Base-by-base conservation (phyloP, 257 asterid species). In the Lavandula angustifolia region DNA sequence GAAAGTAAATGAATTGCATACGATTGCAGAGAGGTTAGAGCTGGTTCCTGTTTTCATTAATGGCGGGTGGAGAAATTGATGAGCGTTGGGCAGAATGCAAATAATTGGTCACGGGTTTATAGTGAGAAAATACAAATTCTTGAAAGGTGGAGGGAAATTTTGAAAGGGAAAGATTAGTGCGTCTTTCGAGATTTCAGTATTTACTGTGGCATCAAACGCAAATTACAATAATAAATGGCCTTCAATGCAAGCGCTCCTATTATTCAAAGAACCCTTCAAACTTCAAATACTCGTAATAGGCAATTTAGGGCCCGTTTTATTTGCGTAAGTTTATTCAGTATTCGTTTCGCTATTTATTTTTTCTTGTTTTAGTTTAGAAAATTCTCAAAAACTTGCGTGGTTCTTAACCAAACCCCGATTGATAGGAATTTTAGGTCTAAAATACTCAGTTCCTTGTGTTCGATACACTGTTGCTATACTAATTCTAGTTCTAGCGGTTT, bases 51-150 rank as follows among this genome's bases (percentile, higher is more conserved):
- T 17, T 55, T 64, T 68, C 78, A 81, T 78, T 70, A 73, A 56
- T 75, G 65, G 73, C 53, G 63, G 73, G 74, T 49, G 69, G 76
- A 71, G 75, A 68, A 73, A 67, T 58, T 17, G 67, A 37, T 50
- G 73, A 60, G 67, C 7, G 77, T 73, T 73, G 69, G 84, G 81
- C 73, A 51, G 47, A 18, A 50, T 47, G 54, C 46, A 48, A 48
- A 64, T 61, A 42, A 46, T 54, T 50, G 69, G 46, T 78, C 84
- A 81, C 84, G 87, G 77, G 78, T 48, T 64, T 69, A 13, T 31
- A 32, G 74, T 48, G 85, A 71, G 3, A n/a, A 50, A 11, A 13
- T 71, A 74, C 64, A 62, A 78, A 68, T 68, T 56, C 62, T 66
- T 33, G 58, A 9, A 69, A 56, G n/a, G 1, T 4, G 66, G 75